Percentiles rank a stretch among this genome's conserved stretches.
Evolutionary conservation across 2,329 filamentous ascomycete species (phyloP).

Genomic region (Pyricularia sp.): DNA sequence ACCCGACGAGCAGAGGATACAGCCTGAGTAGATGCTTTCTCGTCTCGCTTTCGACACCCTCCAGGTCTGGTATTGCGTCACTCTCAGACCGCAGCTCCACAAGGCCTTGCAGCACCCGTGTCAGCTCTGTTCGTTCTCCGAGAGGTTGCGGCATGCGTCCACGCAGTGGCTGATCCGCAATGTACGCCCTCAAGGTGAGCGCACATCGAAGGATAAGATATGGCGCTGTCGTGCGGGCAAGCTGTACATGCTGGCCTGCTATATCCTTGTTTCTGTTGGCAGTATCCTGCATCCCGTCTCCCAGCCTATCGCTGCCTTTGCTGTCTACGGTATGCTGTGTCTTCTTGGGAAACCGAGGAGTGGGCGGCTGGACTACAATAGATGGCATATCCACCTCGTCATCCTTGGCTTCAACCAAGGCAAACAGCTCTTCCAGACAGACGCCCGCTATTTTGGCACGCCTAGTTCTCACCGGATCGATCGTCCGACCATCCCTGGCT

Average conservation of each 20-base stretch:
- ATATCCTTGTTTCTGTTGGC: conserved; percentile 10
- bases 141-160: conserved; percentile 84
- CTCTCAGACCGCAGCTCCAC: conserved; percentile 60
- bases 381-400: conserved; percentile 23
- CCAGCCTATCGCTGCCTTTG: conserved; percentile 10
- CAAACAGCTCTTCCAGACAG: conserved; percentile 71
- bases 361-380: conserved; percentile 33
- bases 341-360: conserved; percentile 23
- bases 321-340: conserved; percentile 18
- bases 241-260: conserved; percentile 32
- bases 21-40: conserved; percentile 72
- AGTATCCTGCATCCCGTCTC: conserved; percentile 16
- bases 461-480: conserved; percentile 52
- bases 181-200: conserved; percentile 72
- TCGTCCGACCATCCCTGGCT: conserved; percentile 62
- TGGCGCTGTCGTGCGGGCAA: conserved; percentile 69
- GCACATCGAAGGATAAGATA: conserved; percentile 77
- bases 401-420: conserved; percentile 43
- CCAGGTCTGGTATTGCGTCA: conserved; percentile 52
- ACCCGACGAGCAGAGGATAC: conserved; percentile 67
- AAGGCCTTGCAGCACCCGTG: conserved; percentile 60
- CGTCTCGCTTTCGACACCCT: conserved; percentile 42
- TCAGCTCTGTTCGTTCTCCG: conserved; percentile 68
- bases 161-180: conserved; percentile 83
- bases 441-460: conserved; percentile 70